Percentiles rank a stretch among this genome's conserved stretches.
Evolutionary conservation across 2,329 filamentous ascomycete genomes (phyloP).

Genomic region (Clarireedia homoeocarpa): DNA sequence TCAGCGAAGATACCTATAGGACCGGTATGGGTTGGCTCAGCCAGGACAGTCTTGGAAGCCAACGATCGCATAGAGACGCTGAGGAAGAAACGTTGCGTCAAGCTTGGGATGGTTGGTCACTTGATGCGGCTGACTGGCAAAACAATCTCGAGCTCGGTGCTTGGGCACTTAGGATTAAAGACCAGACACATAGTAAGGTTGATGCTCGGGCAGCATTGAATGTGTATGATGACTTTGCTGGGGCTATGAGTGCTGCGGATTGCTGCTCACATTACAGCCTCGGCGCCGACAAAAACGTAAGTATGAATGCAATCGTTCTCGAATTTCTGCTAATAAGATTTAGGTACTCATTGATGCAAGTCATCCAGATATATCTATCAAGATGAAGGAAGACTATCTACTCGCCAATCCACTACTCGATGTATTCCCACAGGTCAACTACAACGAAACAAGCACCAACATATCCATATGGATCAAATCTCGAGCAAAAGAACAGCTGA

Average conservation of each 20-base stretch:
- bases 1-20: constrained; percentile 73
- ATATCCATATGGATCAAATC: constrained; percentile 26
- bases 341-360: constrained; percentile 23
- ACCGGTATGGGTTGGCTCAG: constrained; percentile 70
- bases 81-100: constrained; percentile 59
- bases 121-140: constrained; percentile 55
- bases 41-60: constrained; percentile 46
- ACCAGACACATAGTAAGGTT: constrained; percentile 10
- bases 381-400: constrained; percentile 45
- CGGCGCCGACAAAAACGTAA: constrained; percentile 22
- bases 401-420: constrained; percentile 46
- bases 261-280: constrained; percentile 34
- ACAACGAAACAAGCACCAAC: constrained; percentile 14
- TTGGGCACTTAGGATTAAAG: constrained; percentile 31
- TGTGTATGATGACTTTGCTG: constrained; percentile 46
- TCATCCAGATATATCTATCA: constrained; percentile 32
- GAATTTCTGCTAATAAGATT: constrained; percentile 6
- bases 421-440: constrained; percentile 32
- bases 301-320: neutral
- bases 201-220: constrained; percentile 35
- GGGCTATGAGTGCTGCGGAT: constrained; percentile 60
- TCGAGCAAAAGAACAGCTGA: constrained; percentile 22
- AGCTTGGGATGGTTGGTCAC: constrained; percentile 57
- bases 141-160: constrained; percentile 33
- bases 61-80: constrained; percentile 33